Evolutionary conservation across 495 filamentous ascomycete species (phyloP).

Genomic region (Hypoxylon fragiforme): DNA sequence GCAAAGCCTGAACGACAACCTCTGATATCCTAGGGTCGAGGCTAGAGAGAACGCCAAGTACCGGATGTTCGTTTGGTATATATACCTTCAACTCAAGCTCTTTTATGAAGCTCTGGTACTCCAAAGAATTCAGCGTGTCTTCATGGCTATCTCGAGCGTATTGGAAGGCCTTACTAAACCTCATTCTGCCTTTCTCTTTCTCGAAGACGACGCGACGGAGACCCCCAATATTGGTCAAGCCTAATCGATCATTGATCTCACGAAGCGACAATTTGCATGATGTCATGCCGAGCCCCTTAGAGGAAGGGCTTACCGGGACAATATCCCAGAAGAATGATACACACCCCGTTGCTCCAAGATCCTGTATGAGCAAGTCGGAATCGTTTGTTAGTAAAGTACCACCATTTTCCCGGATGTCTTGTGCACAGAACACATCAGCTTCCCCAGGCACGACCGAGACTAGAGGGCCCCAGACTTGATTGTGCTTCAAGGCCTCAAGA

Average conservation of each 20-base stretch:
- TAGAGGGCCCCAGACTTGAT: slow-evolving; percentile 49
- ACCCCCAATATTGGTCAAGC: slow-evolving; percentile 23
- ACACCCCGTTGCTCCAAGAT: slow-evolving; percentile 59
- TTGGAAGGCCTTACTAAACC: slow-evolving; percentile 21
- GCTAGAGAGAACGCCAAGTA: slow-evolving; percentile 23
- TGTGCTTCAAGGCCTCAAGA: slow-evolving; percentile 60
- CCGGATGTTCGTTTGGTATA: slow-evolving; percentile 24
- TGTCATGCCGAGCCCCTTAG: slow-evolving; percentile 6
- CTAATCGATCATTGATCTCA: slow-evolving; percentile 33
- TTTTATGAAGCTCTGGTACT: slow-evolving; percentile 26
- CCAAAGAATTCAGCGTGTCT: slow-evolving; percentile 10
- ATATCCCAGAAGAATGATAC: slow-evolving; percentile 64
- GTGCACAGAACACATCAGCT: slow-evolving; percentile 70
- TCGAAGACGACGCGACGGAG: slow-evolving; percentile 34
- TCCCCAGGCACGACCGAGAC: slow-evolving; percentile 67
- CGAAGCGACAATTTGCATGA: slow-evolving; percentile 24
- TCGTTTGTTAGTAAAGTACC: slow-evolving; percentile 66
- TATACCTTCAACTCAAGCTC: slow-evolving; percentile 23
- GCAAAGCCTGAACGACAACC: slow-evolving; percentile 32
- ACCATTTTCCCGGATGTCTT: slow-evolving; percentile 52
- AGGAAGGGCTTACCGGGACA: slow-evolving; percentile 5
- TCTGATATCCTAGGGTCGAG: slow-evolving; percentile 39
- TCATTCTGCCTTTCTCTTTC: slow-evolving; percentile 2
- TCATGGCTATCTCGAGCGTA: slow-evolving; percentile 9
- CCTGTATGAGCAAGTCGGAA: slow-evolving; percentile 73